Evolutionary conservation across 1,284 basidiomycete species (phyloP).

Genomic region (Fomitopsis palustris): DNA sequence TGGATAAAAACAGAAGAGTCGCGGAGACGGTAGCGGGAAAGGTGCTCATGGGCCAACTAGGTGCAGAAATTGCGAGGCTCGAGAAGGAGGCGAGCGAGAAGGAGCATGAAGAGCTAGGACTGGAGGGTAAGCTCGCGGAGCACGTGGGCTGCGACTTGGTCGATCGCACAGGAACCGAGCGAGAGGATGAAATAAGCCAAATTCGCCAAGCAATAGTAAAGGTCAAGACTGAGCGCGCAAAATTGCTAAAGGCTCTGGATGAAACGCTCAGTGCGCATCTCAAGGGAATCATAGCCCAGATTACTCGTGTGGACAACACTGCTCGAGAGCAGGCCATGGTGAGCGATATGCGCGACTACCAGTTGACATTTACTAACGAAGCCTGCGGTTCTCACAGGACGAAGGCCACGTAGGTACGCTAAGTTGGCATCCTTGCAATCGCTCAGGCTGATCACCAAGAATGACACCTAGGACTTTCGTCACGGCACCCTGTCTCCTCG

Average conservation of each 20-base stretch:
- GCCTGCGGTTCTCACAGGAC: no score
- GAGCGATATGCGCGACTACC: no score
- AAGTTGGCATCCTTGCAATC: no score
- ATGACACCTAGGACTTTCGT: no score
- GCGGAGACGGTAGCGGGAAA: conserved; percentile 10
- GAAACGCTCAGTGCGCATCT: neutral
- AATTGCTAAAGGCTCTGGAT: neutral
- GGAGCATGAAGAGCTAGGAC: neutral
- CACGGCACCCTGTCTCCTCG: no score
- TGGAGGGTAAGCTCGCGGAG: neutral
- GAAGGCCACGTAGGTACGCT: no score
- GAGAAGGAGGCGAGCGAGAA: neutral
- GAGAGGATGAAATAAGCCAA: neutral
- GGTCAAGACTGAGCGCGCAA: neutral
- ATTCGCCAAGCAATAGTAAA: no score
- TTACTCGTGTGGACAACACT: neutral
- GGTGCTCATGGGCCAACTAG: conserved; percentile 11
- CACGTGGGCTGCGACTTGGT: neutral
- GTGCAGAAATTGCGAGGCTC: conserved; percentile 5
- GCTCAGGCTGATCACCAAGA: no score
- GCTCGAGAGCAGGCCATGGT: no score
- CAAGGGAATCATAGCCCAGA: neutral
- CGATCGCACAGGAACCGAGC: neutral
- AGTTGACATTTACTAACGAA: no score
- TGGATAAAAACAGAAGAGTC: conserved; percentile 5